Percentiles rank a stretch among this genome's conserved stretches.
Conservation (phyloP, 768 basidiomycete genomes). For the Sarcodon aspratus region DNA sequence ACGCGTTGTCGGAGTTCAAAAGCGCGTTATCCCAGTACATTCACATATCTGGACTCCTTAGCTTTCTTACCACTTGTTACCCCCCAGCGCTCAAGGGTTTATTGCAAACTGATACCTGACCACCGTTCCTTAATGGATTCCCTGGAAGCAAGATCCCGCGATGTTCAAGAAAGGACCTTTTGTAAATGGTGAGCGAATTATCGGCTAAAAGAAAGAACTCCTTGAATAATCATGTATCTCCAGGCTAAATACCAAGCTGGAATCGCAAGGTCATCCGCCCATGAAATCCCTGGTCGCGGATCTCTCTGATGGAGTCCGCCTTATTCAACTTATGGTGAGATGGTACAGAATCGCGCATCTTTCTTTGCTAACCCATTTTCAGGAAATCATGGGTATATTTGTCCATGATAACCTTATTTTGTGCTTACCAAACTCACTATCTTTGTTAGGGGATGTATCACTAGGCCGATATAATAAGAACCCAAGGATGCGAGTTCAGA, state of each 20-base stretch:
- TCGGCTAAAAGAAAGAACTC: not conserved
- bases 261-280: slow-evolving; percentile 70
- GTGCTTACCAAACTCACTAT: slow-evolving; percentile 4
- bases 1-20: too few species aligned
- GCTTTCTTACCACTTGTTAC: too few species aligned
- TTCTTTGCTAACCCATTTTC: slow-evolving; percentile 2
- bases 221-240: not conserved
- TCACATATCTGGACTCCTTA: too few species aligned
- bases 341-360: not conserved
- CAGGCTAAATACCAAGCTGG: slow-evolving; percentile 95
- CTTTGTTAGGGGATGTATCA: slow-evolving; percentile 62
- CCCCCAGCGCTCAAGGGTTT: too few species aligned
- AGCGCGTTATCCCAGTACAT: too few species aligned
- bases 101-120: too few species aligned
- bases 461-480: slow-evolving; percentile 89
- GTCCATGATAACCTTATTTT: slow-evolving; percentile 1
- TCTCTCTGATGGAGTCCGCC: slow-evolving; percentile 87
- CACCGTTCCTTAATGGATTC: slow-evolving; percentile 31
- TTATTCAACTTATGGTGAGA: slow-evolving; percentile 87
- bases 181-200: slow-evolving; percentile 65
- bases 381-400: slow-evolving; percentile 92
- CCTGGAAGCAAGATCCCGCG: slow-evolving; percentile 46
- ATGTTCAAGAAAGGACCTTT: slow-evolving; percentile 53
- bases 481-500: slow-evolving; percentile 89
- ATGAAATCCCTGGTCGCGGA: slow-evolving; percentile 87